Base-by-base conservation (phyloP, 2,329 filamentous ascomycete species). In the Colletotrichum abscissum region DNA sequence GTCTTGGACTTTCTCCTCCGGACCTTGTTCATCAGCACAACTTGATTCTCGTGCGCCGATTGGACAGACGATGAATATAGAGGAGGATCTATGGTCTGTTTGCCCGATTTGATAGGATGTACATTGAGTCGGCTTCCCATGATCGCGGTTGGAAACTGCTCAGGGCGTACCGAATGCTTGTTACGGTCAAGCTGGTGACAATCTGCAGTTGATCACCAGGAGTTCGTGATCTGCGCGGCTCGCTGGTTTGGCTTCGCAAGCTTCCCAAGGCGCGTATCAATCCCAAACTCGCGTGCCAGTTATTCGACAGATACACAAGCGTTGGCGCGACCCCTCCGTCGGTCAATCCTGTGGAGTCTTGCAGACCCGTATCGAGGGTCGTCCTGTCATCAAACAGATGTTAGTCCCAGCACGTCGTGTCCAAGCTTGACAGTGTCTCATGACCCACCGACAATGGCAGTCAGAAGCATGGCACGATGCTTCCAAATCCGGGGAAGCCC, bases 371-470 rank as follows among this genome's bases (percentile, higher is more conserved):
- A 19, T 57, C 11, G 54, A 54, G 14, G 5, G 24, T 63, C 58
- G 6, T 16, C 33, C 58, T 52, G 22, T 24, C 16, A 57, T 69
- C 58, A 58, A 72, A 72, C 59, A 52, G 54, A 24, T 5, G 22
- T 49, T 30, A 55, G 38, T 42, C n/a, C 30, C 49, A 63, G 19
- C 22, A 58, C 24, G 28, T 33, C 49, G 52, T 28, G 11, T 11
- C 52, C 5, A 6, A 2, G 28, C 16, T 62, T 11, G 35, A 58
- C 30, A 24, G n/a, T 16, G 49, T 56, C 69, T 72, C 26, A 33
- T 69, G 70, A 60, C 60, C 70, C 70, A 69, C 70, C 52, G 42
- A 59, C 4, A 24, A 38, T 49, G 42, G 42, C 35, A 60, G 35
- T 54, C 19, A 42, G 35, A 63, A 58, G 58, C 58, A 56, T 72